phyloP scores from a whole-genome alignment of 2,329 filamentous ascomycete genomes.

The Nigrospora sphaerica region DNA sequence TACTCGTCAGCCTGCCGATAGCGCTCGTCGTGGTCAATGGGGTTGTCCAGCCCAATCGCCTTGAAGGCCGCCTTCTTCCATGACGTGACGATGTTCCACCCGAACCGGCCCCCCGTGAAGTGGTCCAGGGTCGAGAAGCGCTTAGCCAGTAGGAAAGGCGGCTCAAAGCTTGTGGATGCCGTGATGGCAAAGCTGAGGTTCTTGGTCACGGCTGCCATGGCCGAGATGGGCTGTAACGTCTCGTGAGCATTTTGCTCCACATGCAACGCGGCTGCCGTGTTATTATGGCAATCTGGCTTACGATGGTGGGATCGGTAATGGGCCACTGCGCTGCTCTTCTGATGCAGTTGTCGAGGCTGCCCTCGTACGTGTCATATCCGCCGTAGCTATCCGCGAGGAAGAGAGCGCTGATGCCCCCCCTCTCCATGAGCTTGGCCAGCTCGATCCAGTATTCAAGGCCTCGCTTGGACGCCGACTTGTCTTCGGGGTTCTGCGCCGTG shows the following conservation, averaged over 20 bases:
- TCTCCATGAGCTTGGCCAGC: conserved; percentile 54
- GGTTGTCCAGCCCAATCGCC: conserved; percentile 50
- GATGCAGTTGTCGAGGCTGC: conserved; percentile 53
- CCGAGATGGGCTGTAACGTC: conserved; percentile 55
- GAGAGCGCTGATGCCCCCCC: conserved; percentile 55
- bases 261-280: too few species aligned
- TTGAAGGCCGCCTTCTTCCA: conserved; percentile 55
- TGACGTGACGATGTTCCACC: conserved; percentile 56
- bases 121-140: conserved; percentile 57
- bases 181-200: conserved; percentile 57
- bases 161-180: conserved; percentile 55
- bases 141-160: conserved; percentile 54
- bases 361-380: conserved; percentile 56
- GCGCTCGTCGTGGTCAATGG: conserved; percentile 53
- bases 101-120: conserved; percentile 52
- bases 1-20: conserved; percentile 58
- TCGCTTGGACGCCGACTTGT: conserved; percentile 54
- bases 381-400: conserved; percentile 62
- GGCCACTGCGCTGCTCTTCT: conserved; percentile 58
- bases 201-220: conserved; percentile 62
- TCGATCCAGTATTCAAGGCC: conserved; percentile 57
- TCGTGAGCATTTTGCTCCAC: too few species aligned
- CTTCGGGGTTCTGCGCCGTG: conserved; percentile 43
- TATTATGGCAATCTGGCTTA: too few species aligned
- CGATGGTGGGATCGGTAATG: conserved; percentile 56